Base-by-base conservation (phyloP, 78 protist genomes). In the Diacronema lutheri region DNA sequence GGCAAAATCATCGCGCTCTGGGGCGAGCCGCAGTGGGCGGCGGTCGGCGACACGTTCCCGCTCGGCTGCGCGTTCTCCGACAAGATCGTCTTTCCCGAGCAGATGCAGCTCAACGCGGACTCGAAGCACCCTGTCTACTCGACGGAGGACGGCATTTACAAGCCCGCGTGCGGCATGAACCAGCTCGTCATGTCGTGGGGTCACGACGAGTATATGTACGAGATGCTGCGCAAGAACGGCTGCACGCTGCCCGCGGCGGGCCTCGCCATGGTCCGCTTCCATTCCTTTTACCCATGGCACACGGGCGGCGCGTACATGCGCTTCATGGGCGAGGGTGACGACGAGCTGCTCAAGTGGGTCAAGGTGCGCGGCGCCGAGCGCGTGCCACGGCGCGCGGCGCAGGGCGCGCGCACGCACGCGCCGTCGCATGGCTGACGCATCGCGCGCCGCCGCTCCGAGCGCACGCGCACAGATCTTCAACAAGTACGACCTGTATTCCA, bases 201-300 rank as follows among this genome's bases (percentile, higher is more conserved):
- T 29, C 97, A 95, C 78, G 97, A 95, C 44, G 97, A 68, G 61
- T 50, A 76, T 23, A 7, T 80, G 58, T 87, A n/a, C 44, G 41
- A 73, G 56, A 40, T 86, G 58, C 20, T 76, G 11, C 31, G 21
- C 3, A 29, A 78, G 21, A 92, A 82, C 86, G n/a, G 1, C 19
- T 1, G 87, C 81, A 85, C 81, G 4, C 73, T 95, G n/a, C 97
- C 97, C 31, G 64, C 90, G 50, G 86, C 87, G 60, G 95, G 95
- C 13, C 68, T 95, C 13, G 58, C 86, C 82, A 86, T 93, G 61
- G 86, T 95, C 56, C 83, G 97, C 74, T 95, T 86, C 80, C 97
- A 95, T 85, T 93, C 96, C 21, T 92, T 95, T 66, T 95, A 95
- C 80, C 95, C 97, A 55, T 93, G 95, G 95, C 97, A 95, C 83